Conservation (phyloP, 2,329 filamentous ascomycete genomes). For the Fusarium sp. region DNA sequence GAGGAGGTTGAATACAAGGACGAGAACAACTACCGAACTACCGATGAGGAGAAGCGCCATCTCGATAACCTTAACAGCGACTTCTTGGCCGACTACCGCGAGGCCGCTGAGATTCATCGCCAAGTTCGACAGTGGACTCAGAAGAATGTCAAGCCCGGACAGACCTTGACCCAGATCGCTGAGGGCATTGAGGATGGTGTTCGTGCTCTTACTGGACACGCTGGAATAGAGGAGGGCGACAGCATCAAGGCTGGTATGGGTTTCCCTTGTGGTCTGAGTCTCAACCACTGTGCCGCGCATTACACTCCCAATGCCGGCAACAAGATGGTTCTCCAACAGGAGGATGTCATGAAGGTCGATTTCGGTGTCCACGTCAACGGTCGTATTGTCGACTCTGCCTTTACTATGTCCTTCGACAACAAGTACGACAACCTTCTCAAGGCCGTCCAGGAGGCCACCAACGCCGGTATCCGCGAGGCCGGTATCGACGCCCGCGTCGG, state of each 20-base stretch:
- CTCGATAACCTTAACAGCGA: slow-evolving; percentile 83
- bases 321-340: slow-evolving; percentile 74
- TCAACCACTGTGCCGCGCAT: slow-evolving; percentile 87
- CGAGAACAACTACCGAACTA: slow-evolving; percentile 80
- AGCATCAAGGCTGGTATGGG: slow-evolving; percentile 82
- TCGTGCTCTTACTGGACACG: slow-evolving; percentile 77
- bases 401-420: slow-evolving; percentile 79
- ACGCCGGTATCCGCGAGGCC: slow-evolving; percentile 84
- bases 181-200: slow-evolving; percentile 88
- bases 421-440: slow-evolving; percentile 77
- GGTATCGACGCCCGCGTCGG: slow-evolving; percentile 91
- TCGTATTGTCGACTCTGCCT: slow-evolving; percentile 82
- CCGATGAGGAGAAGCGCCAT: slow-evolving; percentile 83
- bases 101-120: slow-evolving; percentile 87
- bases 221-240: slow-evolving; percentile 80
- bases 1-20: slow-evolving; percentile 80
- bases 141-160: slow-evolving; percentile 81
- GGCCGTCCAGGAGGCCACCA: slow-evolving; percentile 78
- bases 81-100: slow-evolving; percentile 81
- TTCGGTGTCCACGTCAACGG: slow-evolving; percentile 84
- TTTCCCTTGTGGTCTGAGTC: slow-evolving; percentile 83
- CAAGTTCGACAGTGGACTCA: slow-evolving; percentile 87
- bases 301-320: slow-evolving; percentile 89
- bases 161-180: slow-evolving; percentile 81
- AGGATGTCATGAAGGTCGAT: slow-evolving; percentile 84